Percentiles rank a stretch among this genome's conserved stretches.
Evolutionary conservation across 176 grass and related monocot species (phyloP).

Genomic region (Tillandsia leiboldiana): DNA sequence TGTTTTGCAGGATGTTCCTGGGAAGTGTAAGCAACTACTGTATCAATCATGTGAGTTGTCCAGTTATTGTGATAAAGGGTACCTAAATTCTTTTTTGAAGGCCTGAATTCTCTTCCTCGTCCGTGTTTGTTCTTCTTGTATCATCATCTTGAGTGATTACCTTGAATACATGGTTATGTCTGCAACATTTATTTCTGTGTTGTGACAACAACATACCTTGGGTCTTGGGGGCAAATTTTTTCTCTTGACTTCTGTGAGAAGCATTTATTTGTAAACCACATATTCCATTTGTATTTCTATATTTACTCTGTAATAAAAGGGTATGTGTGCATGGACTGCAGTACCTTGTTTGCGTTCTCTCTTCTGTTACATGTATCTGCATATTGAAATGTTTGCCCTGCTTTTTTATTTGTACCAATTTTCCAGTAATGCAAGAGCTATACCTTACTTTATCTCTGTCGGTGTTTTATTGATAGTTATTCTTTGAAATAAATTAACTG

Average conservation of each 20-base stretch:
- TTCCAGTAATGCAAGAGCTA: not conserved
- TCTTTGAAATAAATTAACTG: not conserved
- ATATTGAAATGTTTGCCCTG: not conserved
- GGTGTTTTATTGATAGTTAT: not conserved
- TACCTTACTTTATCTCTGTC: not conserved
- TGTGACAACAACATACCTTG: not conserved
- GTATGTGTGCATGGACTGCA: not conserved
- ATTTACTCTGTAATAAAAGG: not conserved
- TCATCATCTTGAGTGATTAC: not conserved
- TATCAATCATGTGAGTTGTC: constrained; percentile 58
- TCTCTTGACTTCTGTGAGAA: too few relatives aligned
- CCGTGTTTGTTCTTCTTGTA: constrained; percentile 21
- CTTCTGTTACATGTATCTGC: too few relatives aligned
- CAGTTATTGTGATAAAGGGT: constrained; percentile 62
- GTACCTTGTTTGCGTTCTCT: not conserved
- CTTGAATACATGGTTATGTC: not conserved
- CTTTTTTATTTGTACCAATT: not conserved
- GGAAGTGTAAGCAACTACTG: constrained; percentile 80
- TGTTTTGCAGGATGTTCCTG: constrained; percentile 56
- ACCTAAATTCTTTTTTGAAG: constrained; percentile 2
- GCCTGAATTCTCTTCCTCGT: constrained; percentile 13
- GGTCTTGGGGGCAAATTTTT: too few relatives aligned
- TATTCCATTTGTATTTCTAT: too few relatives aligned
- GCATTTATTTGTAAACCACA: too few relatives aligned
- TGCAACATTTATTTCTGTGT: not conserved